Evolutionary conservation across 2,329 filamentous ascomycete genomes (phyloP).

Genomic region (Pseudopyrenochaeta lycopersici): DNA sequence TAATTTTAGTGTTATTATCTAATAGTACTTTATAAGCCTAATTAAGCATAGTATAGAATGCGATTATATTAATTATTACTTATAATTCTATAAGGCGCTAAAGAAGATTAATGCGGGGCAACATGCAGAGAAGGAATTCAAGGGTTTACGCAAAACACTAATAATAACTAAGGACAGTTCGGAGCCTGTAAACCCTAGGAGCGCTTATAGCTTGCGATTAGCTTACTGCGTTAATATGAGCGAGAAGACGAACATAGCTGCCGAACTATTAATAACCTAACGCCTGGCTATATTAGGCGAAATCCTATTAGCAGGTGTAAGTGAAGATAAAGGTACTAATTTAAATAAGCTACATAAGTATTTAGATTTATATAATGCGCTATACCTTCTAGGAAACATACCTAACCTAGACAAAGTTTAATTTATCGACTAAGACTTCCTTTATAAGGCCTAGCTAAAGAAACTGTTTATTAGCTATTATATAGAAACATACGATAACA

Average conservation of each 20-base stretch:
- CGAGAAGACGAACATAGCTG: not conserved
- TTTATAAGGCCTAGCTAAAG: constrained; percentile 10
- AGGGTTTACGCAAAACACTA: not conserved
- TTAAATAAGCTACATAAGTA: constrained; percentile 4
- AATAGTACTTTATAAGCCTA: constrained; percentile 12
- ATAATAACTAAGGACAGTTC: constrained; percentile 12
- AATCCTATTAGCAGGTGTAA: not conserved
- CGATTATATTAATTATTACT: constrained; percentile 8
- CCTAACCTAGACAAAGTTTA: constrained; percentile 10
- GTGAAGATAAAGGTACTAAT: constrained; percentile 6
- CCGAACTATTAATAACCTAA: not conserved
- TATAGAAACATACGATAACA: constrained; percentile 7
- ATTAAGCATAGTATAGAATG: constrained; percentile 5
- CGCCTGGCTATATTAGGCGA: not conserved
- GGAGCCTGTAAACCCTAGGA: constrained; percentile 11
- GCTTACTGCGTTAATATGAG: not conserved
- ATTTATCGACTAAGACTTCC: constrained; percentile 12
- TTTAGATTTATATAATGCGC: constrained; percentile 3
- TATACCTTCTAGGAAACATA: constrained; percentile 17
- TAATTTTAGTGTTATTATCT: constrained; percentile 14
- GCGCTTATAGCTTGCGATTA: constrained; percentile 4
- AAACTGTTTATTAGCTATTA: constrained; percentile 17
- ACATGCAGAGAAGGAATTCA: not conserved
- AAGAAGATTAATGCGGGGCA: constrained; percentile 2
- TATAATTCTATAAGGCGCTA: constrained; percentile 2